These are phyloP conservation scores for Lathyrus sativus DNA, from an alignment of 306 rosid genomes.

Conservation along the genomic window DNA sequence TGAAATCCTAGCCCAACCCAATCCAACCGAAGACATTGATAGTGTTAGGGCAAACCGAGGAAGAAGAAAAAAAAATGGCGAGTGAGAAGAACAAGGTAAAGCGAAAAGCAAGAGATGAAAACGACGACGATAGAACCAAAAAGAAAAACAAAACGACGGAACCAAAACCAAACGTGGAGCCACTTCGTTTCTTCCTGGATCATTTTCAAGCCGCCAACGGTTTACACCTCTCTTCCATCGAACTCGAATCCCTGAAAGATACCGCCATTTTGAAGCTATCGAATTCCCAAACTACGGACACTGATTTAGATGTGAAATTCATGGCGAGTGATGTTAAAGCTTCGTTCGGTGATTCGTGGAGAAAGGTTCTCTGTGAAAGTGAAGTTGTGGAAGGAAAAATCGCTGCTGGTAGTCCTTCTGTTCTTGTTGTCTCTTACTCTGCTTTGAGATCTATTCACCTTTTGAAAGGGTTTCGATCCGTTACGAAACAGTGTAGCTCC, in stretches of 20 bases:
- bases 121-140: background rate
- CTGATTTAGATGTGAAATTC: slow-evolving; percentile 42
- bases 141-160: background rate
- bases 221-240: slow-evolving; percentile 71
- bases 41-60: slow-evolving; percentile 10
- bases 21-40: background rate
- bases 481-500: slow-evolving; percentile 71
- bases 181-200: slow-evolving; percentile 54
- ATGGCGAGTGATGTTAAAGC: slow-evolving; percentile 55
- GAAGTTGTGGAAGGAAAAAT: slow-evolving; percentile 49
- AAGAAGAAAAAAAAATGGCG: slow-evolving; percentile 18
- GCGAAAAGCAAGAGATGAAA: background rate
- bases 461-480: slow-evolving; percentile 69
- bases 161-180: slow-evolving; percentile 19
- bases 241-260: slow-evolving; percentile 67
- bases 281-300: background rate
- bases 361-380: slow-evolving; percentile 56
- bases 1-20: background rate
- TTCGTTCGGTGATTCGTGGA: slow-evolving; percentile 80
- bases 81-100: slow-evolving; percentile 10
- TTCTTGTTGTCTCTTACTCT: slow-evolving; percentile 64
- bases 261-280: slow-evolving; percentile 53
- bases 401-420: slow-evolving; percentile 70
- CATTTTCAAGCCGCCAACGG: slow-evolving; percentile 62
- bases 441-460: slow-evolving; percentile 78